Evolutionary conservation across 352 stramenopile genomes (phyloP), one percentile per base, ranked within the genome.

Genomic region (Phytopythium aichiense): DNA sequence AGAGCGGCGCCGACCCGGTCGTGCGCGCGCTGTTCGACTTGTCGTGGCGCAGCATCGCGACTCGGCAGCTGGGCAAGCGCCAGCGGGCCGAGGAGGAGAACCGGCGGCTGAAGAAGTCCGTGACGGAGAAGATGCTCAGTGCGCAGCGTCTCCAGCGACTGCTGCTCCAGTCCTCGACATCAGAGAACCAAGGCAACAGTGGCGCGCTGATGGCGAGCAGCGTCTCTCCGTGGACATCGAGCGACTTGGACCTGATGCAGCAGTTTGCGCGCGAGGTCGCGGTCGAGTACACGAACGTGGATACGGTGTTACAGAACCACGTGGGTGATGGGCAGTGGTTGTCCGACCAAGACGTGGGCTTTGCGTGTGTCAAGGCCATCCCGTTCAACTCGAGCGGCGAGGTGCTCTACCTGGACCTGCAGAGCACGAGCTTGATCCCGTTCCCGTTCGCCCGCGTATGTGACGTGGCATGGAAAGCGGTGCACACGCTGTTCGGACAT

Each of bases 361-460:
- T 48, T 13, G 53, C 53, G n/a, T 35, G 22, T 15, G 33, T 58
- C 35, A 48, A 45, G 33, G 53, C 23, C 20, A 22, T 49, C 22
- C 33, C 37, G 53, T 58, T 58, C 22, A 31, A 45, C 33, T 2
- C 18, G 9, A 22, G 22, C 2, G 20, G 20, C 6, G 37, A 58
- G n/a, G 53, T 48, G 31, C 53, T 58, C 4, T 49, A 58, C 53
- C n/a, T 58, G 22, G 33, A 58, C 6, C 23, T 58, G 9, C 53
- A 40, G 22, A 48, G 33, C 53, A 58, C 33, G 35, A 37, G 33
- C 53, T 16, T 58, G 53, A 48, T 58, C 20, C 53, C 53, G 35
- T 58, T 58, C 35, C 53, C 53, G 53, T 58, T 49, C 53, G 15
- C n/a, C 7, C 53, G 53, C 35, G 53, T 58, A 9, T 48, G 31